Conservation (phyloP, 495 filamentous ascomycete species). For the Astrothelium macrocarpum region DNA sequence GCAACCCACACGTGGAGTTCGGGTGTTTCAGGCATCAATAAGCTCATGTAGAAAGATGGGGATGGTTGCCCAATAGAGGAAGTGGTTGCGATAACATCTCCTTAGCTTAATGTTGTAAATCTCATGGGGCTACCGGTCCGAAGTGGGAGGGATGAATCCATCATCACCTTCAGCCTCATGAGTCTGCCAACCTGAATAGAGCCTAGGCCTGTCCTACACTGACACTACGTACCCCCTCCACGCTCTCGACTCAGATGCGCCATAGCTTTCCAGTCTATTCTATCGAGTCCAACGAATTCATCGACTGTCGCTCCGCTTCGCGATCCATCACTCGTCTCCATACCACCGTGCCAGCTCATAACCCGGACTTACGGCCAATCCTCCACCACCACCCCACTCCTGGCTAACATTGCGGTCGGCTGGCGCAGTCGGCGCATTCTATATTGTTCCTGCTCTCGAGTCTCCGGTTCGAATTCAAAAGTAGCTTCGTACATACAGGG, state of each 20-base stretch:
- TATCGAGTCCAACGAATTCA: not conserved
- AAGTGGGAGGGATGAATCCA: not conserved
- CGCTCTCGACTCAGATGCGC: not conserved
- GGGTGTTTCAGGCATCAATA: too few species aligned
- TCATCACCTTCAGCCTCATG: conserved; percentile 5
- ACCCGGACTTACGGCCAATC: not conserved
- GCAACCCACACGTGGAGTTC: not conserved
- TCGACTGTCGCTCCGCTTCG: not conserved
- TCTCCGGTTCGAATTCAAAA: not conserved
- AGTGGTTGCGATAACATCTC: not conserved
- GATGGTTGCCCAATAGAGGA: not conserved
- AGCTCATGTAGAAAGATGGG: too few species aligned
- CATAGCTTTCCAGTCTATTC: not conserved
- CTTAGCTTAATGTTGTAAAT: not conserved
- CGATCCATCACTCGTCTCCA: not conserved
- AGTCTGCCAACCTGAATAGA: conserved; percentile 1
- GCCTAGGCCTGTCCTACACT: conserved; percentile 3
- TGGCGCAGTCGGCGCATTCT: not conserved
- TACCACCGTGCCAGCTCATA: not conserved
- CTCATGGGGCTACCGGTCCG: not conserved
- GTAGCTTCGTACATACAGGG: too few species aligned
- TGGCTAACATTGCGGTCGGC: not conserved
- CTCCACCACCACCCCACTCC: not conserved
- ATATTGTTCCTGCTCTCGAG: not conserved
- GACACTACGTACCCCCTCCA: not conserved